These are phyloP conservation scores for Saccharum officinarum DNA, from an alignment of 176 grass and related monocot genomes.

Conservation along the genomic window DNA sequence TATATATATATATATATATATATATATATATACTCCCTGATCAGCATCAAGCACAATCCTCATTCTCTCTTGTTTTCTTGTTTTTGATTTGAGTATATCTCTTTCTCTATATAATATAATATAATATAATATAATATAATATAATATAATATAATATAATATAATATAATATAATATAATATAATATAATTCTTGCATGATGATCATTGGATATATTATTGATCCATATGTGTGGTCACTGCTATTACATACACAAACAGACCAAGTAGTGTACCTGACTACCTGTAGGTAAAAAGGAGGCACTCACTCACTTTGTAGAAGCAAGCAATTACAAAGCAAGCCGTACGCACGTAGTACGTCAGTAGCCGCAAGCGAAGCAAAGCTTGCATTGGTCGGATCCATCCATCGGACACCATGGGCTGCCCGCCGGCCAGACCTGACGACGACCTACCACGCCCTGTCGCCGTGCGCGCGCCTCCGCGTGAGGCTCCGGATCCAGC, in stretches of 20 bases:
- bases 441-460: slow-evolving; percentile 6
- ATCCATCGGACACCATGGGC: background rate
- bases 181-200: background rate
- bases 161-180: too few species aligned
- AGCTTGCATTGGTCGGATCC: background rate
- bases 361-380: background rate
- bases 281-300: background rate
- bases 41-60: background rate
- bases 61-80: background rate
- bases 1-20: too few species aligned
- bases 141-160: background rate
- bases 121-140: background rate
- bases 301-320: background rate
- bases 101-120: background rate
- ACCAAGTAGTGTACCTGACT: background rate
- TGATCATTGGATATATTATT: background rate
- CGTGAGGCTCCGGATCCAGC: slow-evolving; percentile 72
- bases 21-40: too few species aligned
- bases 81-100: background rate
- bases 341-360: too few species aligned
- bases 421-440: background rate
- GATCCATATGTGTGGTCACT: background rate
- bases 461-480: slow-evolving; percentile 45
- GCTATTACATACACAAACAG: background rate
- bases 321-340: background rate